Base-by-base conservation (phyloP, 2,329 filamentous ascomycete species). In the Talaromyces islandicus region DNA sequence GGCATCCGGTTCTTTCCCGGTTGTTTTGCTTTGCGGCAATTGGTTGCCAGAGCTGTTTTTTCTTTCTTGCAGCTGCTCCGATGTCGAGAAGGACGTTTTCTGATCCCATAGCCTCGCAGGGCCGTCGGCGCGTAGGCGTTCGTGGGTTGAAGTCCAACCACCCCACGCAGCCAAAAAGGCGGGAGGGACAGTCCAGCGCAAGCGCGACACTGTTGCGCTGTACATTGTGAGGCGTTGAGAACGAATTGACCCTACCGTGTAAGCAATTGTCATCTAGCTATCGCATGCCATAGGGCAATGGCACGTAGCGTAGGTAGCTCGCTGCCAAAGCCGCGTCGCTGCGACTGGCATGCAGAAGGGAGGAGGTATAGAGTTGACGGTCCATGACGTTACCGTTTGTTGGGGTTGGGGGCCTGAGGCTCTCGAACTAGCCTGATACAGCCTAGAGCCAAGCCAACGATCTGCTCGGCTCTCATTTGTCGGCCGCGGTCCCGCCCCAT, bases 181-280 rank as follows among this genome's bases (percentile, higher is more conserved):
- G 25, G 74, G 70, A 55, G 73, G 70, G 52, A 73, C 67, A 48
- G 71, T 70, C 73, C 74, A 75, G 57, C 68, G 69, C 56, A 75
- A 60, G 56, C 69, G 67, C 56, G 70, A 65, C 57, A 67, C 63
- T 63, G 66, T 71, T 56, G 70, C 66, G 65, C 68, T 69, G 63
- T 69, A 70, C 74, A 77, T 76, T 63, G 64, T 70, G 51, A 61
- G 52, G 52, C 61, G 66, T 64, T 64, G 56, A 65, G 63, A 54
- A 64, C 65, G 63, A 60, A 67, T 58, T 58, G 60, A 59, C 50
- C 57, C 62, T 55, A 61, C 55, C 11, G 17, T 24, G 21, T 46
- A 46, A 24, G 21, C 10, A 54, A 48, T 60, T 41, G 58, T 58
- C 58, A 74, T 73, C 41, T 35, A 35, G 32, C 12, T 59, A 59